These are phyloP conservation scores for Ceratobasidium papillatum DNA, from an alignment of 1,284 basidiomycete species.

Conservation along the genomic window DNA sequence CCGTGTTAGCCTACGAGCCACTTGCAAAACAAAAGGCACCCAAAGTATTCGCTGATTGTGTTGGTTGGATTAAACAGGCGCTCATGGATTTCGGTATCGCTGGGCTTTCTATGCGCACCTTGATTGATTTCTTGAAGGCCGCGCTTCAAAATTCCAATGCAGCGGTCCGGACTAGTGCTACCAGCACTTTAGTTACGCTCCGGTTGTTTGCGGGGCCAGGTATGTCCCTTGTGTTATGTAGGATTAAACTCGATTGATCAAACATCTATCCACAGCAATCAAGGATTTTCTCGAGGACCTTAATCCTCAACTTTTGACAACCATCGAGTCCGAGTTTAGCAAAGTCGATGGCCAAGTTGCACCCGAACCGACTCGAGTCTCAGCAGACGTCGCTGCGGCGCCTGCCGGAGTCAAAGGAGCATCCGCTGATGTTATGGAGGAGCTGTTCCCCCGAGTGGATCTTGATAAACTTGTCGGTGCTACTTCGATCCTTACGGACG, in stretches of 20 bases:
- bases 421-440: constrained; percentile 81
- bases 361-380: constrained; percentile 82
- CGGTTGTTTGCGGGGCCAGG: constrained; percentile 91
- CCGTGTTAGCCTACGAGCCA: constrained; percentile 81
- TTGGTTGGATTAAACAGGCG: constrained; percentile 89
- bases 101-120: constrained; percentile 81
- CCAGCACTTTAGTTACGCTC: constrained; percentile 90
- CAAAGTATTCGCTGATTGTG: constrained; percentile 93
- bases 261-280: constrained; percentile 66
- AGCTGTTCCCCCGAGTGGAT: constrained; percentile 94
- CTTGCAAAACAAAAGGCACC: constrained; percentile 95
- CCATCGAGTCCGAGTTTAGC: constrained; percentile 92
- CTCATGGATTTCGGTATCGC: constrained; percentile 93
- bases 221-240: constrained; percentile 54
- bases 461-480: constrained; percentile 87
- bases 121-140: constrained; percentile 92
- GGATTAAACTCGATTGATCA: not conserved
- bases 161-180: constrained; percentile 93
- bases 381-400: constrained; percentile 71
- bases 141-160: constrained; percentile 95
- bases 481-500: constrained; percentile 83
- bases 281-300: constrained; percentile 93
- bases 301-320: constrained; percentile 92
- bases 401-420: constrained; percentile 53
- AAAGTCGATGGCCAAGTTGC: constrained; percentile 85